A percentile compares a stretch with the other conserved stretches of the same genome.
Evolutionary conservation across 768 basidiomycete species (phyloP).

Genomic region (Mycena vulgaris): DNA sequence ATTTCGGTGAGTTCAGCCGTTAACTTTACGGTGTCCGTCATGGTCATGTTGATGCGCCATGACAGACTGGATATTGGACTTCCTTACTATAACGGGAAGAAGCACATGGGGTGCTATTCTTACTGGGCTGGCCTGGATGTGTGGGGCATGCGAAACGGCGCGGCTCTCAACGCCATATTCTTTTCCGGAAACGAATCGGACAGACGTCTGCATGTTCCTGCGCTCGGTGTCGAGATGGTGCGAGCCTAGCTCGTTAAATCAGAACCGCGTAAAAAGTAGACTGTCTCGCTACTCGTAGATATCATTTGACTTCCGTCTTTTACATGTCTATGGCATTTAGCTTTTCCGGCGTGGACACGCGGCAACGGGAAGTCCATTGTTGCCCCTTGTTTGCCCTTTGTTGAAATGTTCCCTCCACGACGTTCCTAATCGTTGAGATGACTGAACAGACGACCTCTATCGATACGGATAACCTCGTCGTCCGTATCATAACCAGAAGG

Average conservation of each 20-base stretch:
- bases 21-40: neutral
- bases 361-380: too few species aligned
- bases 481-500: too few species aligned
- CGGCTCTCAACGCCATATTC: slow-evolving; percentile 45
- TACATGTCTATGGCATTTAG: too few species aligned
- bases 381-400: too few species aligned
- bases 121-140: slow-evolving; percentile 48
- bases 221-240: slow-evolving; percentile 24
- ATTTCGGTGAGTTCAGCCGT: slow-evolving; percentile 44
- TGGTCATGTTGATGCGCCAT: neutral
- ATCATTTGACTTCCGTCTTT: too few species aligned
- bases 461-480: too few species aligned
- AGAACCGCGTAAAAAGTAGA: too few species aligned
- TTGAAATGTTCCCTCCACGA: too few species aligned
- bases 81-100: slow-evolving; percentile 44
- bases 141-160: slow-evolving; percentile 46
- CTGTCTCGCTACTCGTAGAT: too few species aligned
- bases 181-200: slow-evolving; percentile 34
- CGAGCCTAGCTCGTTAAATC: neutral
- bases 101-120: slow-evolving; percentile 49
- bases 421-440: too few species aligned
- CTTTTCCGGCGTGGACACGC: too few species aligned
- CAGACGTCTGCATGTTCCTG: slow-evolving; percentile 28
- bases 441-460: too few species aligned
- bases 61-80: slow-evolving; percentile 47